Evolutionary conservation across 352 stramenopile genomes (phyloP).

Genomic region (Globisporangium megalacanthum): DNA sequence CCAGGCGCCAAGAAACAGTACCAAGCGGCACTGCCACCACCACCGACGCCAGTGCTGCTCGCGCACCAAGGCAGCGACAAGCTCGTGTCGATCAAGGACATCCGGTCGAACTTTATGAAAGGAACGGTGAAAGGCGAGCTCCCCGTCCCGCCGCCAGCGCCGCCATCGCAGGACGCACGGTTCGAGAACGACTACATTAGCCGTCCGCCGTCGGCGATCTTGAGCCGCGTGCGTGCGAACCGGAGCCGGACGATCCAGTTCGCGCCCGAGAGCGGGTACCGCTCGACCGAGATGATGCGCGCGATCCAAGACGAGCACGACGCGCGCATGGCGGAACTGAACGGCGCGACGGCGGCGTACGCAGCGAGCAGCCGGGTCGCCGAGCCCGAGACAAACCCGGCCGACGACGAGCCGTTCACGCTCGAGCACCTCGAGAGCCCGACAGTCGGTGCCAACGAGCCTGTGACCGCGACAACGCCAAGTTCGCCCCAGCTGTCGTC

Average conservation of each 20-base stretch:
- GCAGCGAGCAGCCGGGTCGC: slow-evolving; percentile 6
- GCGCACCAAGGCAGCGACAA: slow-evolving; percentile 18
- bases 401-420: slow-evolving; percentile 13
- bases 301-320: slow-evolving; percentile 38
- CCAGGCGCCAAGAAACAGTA: slow-evolving; percentile 9
- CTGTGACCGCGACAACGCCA: neutral
- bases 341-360: slow-evolving; percentile 4
- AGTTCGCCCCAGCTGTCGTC: neutral
- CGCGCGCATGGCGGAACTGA: slow-evolving; percentile 33
- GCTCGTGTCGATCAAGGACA: slow-evolving; percentile 35
- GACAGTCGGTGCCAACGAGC: neutral
- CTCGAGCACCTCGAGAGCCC: slow-evolving; percentile 9
- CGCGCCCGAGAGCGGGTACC: slow-evolving; percentile 24
- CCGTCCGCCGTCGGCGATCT: slow-evolving; percentile 34
- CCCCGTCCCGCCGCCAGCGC: neutral
- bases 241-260: slow-evolving; percentile 36
- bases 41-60: neutral
- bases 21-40: neutral
- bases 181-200: slow-evolving; percentile 18
- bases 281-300: slow-evolving; percentile 25
- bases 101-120: slow-evolving; percentile 17
- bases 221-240: slow-evolving; percentile 42
- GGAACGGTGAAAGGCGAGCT: slow-evolving; percentile 11
- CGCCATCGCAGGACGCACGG: neutral
- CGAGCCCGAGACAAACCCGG: slow-evolving; percentile 8